phyloP scores from a whole-genome alignment of 345 rosid species.

The Sisymbrium altissimum region DNA sequence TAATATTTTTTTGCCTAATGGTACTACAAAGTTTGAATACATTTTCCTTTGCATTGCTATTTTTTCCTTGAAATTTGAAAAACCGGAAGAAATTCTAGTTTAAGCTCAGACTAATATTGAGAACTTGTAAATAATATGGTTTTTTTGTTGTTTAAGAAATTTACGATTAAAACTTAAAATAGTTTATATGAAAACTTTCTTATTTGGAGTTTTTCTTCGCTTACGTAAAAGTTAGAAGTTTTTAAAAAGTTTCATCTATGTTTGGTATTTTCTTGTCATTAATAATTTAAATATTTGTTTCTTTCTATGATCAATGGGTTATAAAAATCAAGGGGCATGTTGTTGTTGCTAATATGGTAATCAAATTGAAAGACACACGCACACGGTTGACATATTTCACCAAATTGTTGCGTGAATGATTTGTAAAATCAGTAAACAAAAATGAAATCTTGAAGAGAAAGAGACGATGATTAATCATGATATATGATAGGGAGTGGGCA shows the following conservation, averaged over 20 bases:
- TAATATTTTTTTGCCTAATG: not conserved
- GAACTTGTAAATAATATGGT: not conserved
- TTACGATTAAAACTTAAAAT: not conserved
- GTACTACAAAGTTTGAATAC: not conserved
- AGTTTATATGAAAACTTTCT: not conserved
- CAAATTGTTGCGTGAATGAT: constrained; percentile 9
- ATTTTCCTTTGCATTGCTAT: not conserved
- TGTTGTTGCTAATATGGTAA: not conserved
- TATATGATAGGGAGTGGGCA: constrained; percentile 8
- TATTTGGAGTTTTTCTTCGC: not conserved
- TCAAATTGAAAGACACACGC: constrained; percentile 3
- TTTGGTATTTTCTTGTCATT: not conserved
- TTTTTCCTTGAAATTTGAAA: not conserved
- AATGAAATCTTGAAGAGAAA: constrained; percentile 28
- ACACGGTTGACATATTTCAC: constrained; percentile 22
- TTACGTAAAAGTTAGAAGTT: not conserved
- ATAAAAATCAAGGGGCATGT: not conserved
- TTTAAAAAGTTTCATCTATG: not conserved
- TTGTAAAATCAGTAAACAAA: constrained; percentile 7
- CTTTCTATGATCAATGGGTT: not conserved
- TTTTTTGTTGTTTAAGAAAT: not conserved
- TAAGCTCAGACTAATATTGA: not conserved
- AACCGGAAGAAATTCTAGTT: not conserved
- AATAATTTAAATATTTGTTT: not conserved
- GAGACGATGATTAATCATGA: constrained; percentile 23